These are phyloP conservation scores for Incumbomyces lentus DNA, from an alignment of 2,329 filamentous ascomycete genomes.

Conservation along the genomic window DNA sequence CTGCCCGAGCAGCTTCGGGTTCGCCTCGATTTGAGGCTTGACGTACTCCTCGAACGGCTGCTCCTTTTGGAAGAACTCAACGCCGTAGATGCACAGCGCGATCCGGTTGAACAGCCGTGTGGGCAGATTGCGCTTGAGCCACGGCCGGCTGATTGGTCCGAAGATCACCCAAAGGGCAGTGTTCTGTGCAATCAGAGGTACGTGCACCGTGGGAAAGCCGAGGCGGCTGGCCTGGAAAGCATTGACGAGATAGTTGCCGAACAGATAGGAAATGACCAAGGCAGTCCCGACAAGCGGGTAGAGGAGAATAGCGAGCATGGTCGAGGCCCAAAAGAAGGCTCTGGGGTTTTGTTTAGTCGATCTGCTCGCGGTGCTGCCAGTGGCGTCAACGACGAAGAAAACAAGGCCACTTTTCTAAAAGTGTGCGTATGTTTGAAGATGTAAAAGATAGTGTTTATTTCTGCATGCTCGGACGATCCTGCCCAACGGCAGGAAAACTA, in stretches of 20 bases:
- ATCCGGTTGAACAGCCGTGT: conserved; percentile 19
- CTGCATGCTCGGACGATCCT: too few relatives aligned
- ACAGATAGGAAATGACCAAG: background rate
- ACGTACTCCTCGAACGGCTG: conserved; percentile 22
- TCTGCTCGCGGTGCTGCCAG: too few relatives aligned
- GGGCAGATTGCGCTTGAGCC: conserved; percentile 22
- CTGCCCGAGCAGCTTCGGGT: background rate
- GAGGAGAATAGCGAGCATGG: background rate
- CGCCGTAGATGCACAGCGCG: conserved; percentile 24
- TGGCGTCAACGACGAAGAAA: too few relatives aligned
- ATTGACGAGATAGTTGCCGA: conserved; percentile 15
- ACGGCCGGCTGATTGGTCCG: conserved; percentile 16
- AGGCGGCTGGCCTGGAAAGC: conserved; percentile 22
- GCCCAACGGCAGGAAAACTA: too few relatives aligned
- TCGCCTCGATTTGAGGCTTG: background rate
- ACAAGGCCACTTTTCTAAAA: too few relatives aligned
- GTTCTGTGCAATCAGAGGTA: conserved; percentile 19
- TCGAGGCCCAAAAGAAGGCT: too few relatives aligned
- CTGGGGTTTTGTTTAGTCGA: too few relatives aligned
- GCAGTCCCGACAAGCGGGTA: background rate
- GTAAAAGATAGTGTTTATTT: too few relatives aligned
- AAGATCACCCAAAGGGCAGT: conserved; percentile 23
- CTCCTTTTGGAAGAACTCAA: conserved; percentile 25
- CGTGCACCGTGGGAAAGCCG: conserved; percentile 21
- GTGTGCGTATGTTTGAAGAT: too few relatives aligned